Evolutionary conservation across 805 yeast species (phyloP).

Genomic region (Yarrowia hollandica): DNA sequence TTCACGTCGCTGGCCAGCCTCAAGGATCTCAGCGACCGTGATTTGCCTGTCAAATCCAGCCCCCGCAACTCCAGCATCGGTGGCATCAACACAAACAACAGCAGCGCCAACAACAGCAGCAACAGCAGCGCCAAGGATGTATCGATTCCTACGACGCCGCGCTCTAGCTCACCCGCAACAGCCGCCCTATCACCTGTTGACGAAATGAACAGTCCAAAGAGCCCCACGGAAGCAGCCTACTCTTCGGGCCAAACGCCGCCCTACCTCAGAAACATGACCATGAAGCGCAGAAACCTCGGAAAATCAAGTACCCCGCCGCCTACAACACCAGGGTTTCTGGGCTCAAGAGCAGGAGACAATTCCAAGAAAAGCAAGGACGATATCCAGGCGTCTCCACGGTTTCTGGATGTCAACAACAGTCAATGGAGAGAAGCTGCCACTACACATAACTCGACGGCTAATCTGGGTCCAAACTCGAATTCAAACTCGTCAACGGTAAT

Average conservation of each 20-base stretch:
- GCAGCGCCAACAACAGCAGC: not conserved
- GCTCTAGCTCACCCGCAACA: conserved; percentile 6
- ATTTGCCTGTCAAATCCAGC: not conserved
- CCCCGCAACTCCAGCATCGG: not conserved
- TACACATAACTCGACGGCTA: not conserved
- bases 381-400: conserved; percentile 21
- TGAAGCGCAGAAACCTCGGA: not conserved
- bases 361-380: conserved; percentile 2
- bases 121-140: conserved; percentile 1
- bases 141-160: not conserved
- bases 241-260: conserved; percentile 22
- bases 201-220: conserved; percentile 22
- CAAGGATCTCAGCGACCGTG: conserved; percentile 9
- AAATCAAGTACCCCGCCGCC: not conserved
- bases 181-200: conserved; percentile 18
- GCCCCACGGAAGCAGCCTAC: conserved; percentile 6
- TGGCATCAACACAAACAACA: not conserved
- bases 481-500: not conserved
- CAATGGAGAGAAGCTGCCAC: conserved; percentile 20
- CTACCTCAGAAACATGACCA: conserved; percentile 21
- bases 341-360: not conserved
- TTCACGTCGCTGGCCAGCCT: conserved; percentile 23
- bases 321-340: not conserved
- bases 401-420: conserved; percentile 22
- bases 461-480: not conserved